phyloP scores from a whole-genome alignment of 305 asterid species.

The Fraxinus albicans region DNA sequence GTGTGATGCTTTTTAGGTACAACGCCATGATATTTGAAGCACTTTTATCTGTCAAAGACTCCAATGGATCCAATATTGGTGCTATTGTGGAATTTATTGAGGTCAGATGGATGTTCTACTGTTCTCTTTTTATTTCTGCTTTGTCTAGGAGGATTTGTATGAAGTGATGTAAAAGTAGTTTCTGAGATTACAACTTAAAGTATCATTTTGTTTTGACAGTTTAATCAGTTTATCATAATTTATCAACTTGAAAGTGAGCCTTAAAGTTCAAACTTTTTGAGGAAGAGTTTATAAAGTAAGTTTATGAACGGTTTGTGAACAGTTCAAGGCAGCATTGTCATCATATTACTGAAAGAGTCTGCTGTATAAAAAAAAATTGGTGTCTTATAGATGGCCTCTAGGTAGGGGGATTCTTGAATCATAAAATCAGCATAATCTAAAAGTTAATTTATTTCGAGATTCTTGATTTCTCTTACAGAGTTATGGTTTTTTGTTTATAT shows the following conservation, averaged over 20 bases:
- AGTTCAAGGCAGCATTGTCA: background rate
- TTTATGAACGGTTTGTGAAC: background rate
- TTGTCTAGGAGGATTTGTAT: background rate
- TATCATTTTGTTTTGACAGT: background rate
- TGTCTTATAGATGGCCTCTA: background rate
- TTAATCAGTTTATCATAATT: background rate
- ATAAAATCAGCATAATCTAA: background rate
- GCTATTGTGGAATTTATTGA: conserved; percentile 51
- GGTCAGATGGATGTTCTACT: conserved; percentile 37
- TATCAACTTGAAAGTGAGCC: conserved; percentile 6
- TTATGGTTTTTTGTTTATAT: background rate
- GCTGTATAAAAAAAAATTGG: background rate
- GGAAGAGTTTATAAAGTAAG: background rate
- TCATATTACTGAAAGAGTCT: background rate
- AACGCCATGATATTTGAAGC: conserved; percentile 55
- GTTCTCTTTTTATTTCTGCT: background rate
- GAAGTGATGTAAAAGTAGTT: background rate
- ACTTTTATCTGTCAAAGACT: conserved; percentile 42
- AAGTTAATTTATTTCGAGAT: background rate
- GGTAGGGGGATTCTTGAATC: background rate
- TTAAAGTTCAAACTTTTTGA: background rate
- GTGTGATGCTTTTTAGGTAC: conserved; percentile 32
- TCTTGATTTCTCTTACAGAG: background rate
- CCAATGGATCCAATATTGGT: conserved; percentile 48
- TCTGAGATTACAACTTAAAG: background rate